These are phyloP conservation scores for Neofusicoccum cordaticola DNA, from an alignment of 2,329 filamentous ascomycete species.

Conservation along the genomic window DNA sequence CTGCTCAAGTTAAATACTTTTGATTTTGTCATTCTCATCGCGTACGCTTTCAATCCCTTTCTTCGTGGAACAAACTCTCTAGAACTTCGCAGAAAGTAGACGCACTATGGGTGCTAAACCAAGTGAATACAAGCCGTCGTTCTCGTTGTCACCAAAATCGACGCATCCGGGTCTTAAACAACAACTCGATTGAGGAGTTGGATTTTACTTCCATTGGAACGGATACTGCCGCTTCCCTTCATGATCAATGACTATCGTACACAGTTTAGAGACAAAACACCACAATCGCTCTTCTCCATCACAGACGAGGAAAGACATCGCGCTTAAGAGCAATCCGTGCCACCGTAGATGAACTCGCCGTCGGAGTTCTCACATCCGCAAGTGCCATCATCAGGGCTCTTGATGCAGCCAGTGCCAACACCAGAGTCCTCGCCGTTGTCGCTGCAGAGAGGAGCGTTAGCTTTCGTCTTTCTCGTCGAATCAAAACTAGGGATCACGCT, in stretches of 20 bases:
- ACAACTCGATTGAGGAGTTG: no score
- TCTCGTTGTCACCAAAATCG: no score
- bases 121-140: no score
- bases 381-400: constrained; percentile 21
- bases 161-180: no score
- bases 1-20: no score
- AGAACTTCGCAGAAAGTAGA: no score
- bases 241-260: not conserved
- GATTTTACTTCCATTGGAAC: no score
- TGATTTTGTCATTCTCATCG: no score
- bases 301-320: not conserved
- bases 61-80: no score
- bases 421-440: constrained; percentile 22
- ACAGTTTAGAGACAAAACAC: not conserved
- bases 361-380: constrained; percentile 15
- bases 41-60: no score
- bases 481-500: constrained; percentile 23
- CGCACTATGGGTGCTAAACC: no score
- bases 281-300: not conserved
- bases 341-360: not conserved
- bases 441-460: constrained; percentile 1
- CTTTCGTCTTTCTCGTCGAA: constrained; percentile 9
- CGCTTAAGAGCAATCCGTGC: not conserved
- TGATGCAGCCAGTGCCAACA: constrained; percentile 28
- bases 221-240: not conserved